Conservation (phyloP, 225 moss, liverwort and hornwort species). For the Neckera pumila region DNA sequence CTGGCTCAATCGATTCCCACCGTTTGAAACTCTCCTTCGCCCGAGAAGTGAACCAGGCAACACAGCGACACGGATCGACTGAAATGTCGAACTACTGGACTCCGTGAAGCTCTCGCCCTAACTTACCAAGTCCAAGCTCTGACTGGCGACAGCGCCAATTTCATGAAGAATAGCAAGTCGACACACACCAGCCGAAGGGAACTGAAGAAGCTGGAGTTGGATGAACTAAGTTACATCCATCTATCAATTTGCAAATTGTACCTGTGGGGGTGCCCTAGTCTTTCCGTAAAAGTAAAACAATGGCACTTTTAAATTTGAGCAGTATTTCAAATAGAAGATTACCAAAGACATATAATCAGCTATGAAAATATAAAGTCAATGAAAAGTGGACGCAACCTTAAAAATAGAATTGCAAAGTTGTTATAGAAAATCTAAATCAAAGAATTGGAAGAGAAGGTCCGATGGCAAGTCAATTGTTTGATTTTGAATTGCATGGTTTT, state of each 20-base stretch:
- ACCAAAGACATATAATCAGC: neutral
- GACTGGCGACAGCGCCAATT: neutral
- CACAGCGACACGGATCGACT: neutral
- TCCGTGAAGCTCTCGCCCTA: neutral
- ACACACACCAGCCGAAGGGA: neutral
- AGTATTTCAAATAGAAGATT: neutral
- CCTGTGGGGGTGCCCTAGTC: neutral
- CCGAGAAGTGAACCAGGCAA: neutral
- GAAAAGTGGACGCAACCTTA: neutral
- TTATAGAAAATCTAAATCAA: neutral
- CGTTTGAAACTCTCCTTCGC: neutral
- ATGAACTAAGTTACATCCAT: neutral
- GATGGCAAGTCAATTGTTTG: neutral
- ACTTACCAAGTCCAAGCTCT: neutral
- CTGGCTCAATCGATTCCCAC: neutral
- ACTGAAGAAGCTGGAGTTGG: neutral
- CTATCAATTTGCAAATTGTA: neutral
- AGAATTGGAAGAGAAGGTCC: neutral
- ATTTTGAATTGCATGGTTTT: neutral
- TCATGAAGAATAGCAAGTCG: neutral
- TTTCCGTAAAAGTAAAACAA: neutral
- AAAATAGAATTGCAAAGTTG: neutral
- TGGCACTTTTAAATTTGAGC: neutral
- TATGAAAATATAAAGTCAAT: neutral
- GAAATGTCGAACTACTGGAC: neutral